A percentile compares a stretch with the other conserved stretches of the same genome.
Conservation (phyloP, 257 asterid genomes). For the Buddleja alternifolia region DNA sequence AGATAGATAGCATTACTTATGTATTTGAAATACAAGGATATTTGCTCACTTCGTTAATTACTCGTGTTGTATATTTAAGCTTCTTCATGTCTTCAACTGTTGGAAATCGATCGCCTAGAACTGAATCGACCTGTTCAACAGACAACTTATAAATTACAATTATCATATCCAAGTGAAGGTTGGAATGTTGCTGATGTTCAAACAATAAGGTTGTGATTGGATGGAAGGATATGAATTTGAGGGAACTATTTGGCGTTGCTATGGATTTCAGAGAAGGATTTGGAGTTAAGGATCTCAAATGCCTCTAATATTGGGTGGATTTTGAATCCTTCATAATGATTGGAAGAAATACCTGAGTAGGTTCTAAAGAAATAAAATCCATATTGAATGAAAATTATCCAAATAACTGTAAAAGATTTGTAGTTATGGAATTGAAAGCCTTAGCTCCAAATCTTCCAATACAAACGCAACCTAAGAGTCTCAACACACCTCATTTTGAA, state of each 20-base stretch:
- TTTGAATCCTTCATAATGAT: too few species aligned
- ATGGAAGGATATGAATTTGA: too few species aligned
- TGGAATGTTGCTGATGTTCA: not conserved
- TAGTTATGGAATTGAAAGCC: too few species aligned
- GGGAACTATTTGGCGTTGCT: too few species aligned
- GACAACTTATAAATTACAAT: slow-evolving; percentile 22
- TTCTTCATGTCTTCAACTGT: slow-evolving; percentile 92
- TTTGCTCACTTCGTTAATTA: slow-evolving; percentile 83
- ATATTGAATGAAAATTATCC: too few species aligned
- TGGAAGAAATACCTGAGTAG: too few species aligned
- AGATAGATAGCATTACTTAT: slow-evolving; percentile 7
- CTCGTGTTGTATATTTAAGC: slow-evolving; percentile 90
- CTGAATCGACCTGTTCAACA: slow-evolving; percentile 72
- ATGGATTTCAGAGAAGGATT: too few species aligned
- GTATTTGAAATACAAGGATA: slow-evolving; percentile 13
- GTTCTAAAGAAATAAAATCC: too few species aligned
- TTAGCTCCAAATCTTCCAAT: too few species aligned
- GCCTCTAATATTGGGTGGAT: too few species aligned
- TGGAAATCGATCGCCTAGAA: slow-evolving; percentile 92
- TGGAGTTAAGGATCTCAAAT: too few species aligned
- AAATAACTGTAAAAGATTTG: too few species aligned
- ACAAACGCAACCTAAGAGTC: not conserved
- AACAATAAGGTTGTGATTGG: not conserved
- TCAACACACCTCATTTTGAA: slow-evolving; percentile 83
- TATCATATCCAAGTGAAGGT: slow-evolving; percentile 18